Base-by-base conservation (phyloP, 1,139 yeast species). In the Zygosaccharomyces sapae region DNA sequence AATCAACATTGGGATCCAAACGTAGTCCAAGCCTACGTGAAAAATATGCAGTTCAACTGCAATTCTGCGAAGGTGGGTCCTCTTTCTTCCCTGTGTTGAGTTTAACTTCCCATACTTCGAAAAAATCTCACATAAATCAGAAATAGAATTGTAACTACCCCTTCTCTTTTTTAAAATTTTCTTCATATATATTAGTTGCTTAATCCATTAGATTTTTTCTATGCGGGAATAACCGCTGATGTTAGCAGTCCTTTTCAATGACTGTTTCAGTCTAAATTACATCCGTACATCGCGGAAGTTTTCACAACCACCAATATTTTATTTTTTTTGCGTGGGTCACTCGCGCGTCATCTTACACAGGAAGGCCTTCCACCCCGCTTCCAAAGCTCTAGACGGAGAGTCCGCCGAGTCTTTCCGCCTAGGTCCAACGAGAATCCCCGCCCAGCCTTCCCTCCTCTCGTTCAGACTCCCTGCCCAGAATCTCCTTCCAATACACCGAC, bases 71-170 rank as follows among this genome's bases (percentile, higher is more conserved):
- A 3, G 55, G 43, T 3, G 50, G 54, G 8, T 59, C 62, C 4
- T 41, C 51, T 9, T 60, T 48, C 38, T 62, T 53, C 52, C 66
- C 65, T 16, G 13, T 58, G 25, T 34, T 59, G 18, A 40, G 40
- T 3, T 33, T 56, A 9, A 27, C 31, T 10, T 10, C 31, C n/a
- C 31, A 5, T 10, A 27, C 31, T 27, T 27, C 31, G n/a, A 4
- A 27, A 27, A 27, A 27, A 10, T 27, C 31, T 10, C 9, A 5
- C 12, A 27, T 27, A 12, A 9, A 10, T 10, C n/a, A 12, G 12
- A 27, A 9, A 27, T 27, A 27, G 12, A 27, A 27, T 2, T 27
- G 3, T 27, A 27, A 4, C 12, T 27, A 10, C n/a, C n/a, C 5
- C 31, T 27, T 27, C 31, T 24, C 27, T 24, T 24, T 16, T 16